Evolutionary conservation across 116 monocot species (phyloP).

Genomic region (Cymodocea nodosa): DNA sequence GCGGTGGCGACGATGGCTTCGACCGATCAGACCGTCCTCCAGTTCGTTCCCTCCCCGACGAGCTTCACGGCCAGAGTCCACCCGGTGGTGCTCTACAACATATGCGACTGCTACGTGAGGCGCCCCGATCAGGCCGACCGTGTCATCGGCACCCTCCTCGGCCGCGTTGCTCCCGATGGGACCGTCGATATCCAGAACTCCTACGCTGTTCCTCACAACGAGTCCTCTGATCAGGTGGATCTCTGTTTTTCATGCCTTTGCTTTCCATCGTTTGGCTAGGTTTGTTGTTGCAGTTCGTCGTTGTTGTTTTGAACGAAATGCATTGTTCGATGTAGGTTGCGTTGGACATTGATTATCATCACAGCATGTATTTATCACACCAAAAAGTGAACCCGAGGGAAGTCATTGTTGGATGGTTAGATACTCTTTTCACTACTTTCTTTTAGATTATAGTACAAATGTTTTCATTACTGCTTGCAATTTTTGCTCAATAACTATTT

Average conservation of each 20-base stretch:
- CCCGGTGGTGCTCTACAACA: slow-evolving; percentile 73
- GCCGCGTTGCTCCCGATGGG: slow-evolving; percentile 59
- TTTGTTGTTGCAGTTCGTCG: no score
- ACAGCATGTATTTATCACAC: slow-evolving; percentile 71
- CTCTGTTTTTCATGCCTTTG: not conserved
- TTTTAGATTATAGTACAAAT: no score
- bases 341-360: slow-evolving; percentile 95
- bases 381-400: slow-evolving; percentile 93
- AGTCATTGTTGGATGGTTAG: slow-evolving; percentile 95
- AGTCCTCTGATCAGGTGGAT: slow-evolving; percentile 60
- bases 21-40: not conserved
- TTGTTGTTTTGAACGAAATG: no score
- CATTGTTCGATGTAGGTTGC: slow-evolving; percentile 46
- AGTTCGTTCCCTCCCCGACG: slow-evolving; percentile 1
- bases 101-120: slow-evolving; percentile 86
- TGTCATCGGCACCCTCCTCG: slow-evolving; percentile 85
- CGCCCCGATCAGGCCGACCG: slow-evolving; percentile 69
- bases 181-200: slow-evolving; percentile 78
- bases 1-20: no score
- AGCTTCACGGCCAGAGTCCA: slow-evolving; percentile 34
- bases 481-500: no score
- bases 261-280: no score
- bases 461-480: no score
- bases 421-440: not conserved
- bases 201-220: slow-evolving; percentile 88